phyloP scores from a whole-genome alignment of 495 filamentous ascomycete species.

The Lasiosphaeris hirsuta region DNA sequence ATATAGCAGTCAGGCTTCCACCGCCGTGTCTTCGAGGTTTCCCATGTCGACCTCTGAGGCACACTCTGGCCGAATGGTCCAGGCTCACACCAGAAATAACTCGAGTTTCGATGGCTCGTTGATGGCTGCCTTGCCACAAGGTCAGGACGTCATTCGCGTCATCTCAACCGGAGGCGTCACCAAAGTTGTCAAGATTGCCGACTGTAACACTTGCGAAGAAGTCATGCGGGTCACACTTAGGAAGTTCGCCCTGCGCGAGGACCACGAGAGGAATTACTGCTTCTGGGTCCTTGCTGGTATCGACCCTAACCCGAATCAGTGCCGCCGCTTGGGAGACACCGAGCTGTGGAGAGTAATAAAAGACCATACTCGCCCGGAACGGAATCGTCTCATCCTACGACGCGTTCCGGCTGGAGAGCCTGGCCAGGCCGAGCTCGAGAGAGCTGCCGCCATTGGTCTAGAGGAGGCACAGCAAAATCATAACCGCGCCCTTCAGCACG shows the following conservation, averaged over 20 bases:
- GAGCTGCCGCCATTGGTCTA: constrained; percentile 76
- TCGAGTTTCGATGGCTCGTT: constrained; percentile 76
- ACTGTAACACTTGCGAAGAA: constrained; percentile 85
- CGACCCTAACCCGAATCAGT: constrained; percentile 74
- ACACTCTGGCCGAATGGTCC: constrained; percentile 44
- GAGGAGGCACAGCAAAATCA: constrained; percentile 79
- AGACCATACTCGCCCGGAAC: constrained; percentile 69
- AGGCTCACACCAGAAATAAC: constrained; percentile 56
- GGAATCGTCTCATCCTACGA: constrained; percentile 83
- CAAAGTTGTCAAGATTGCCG: constrained; percentile 83
- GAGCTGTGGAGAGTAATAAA: constrained; percentile 85
- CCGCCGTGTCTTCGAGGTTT: constrained; percentile 31
- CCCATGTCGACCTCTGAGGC: constrained; percentile 39
- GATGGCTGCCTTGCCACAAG: constrained; percentile 73
- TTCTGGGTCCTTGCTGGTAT: constrained; percentile 79
- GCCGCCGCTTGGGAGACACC: constrained; percentile 72
- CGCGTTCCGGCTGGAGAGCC: constrained; percentile 87
- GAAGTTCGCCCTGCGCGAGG: constrained; percentile 74
- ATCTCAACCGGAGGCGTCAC: constrained; percentile 89
- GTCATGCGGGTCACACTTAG: constrained; percentile 80
- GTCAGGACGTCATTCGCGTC: constrained; percentile 81
- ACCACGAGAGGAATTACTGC: constrained; percentile 75
- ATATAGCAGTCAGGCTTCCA: constrained; percentile 32
- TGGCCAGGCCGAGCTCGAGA: constrained; percentile 71
- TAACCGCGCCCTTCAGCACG: constrained; percentile 57